Conservation (phyloP, 2,329 filamentous ascomycete genomes). For the Sarocladium brachiariae region DNA sequence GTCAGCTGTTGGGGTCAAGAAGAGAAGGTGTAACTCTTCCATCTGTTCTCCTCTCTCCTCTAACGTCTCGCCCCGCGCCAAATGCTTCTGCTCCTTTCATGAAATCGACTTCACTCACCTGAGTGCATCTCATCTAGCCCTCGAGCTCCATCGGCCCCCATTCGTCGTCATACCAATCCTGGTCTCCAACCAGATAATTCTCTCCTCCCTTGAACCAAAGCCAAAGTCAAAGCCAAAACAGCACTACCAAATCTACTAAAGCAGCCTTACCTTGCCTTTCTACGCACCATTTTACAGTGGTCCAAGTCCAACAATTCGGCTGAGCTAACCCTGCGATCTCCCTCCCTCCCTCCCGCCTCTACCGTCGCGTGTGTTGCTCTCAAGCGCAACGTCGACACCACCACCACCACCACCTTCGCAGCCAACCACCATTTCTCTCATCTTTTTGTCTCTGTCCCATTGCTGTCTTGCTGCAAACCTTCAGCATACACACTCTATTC, state of each 20-base stretch:
- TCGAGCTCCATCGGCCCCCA: too few relatives aligned
- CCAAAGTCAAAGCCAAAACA: not conserved
- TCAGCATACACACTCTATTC: not conserved
- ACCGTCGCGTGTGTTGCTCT: not conserved
- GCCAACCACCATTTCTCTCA: not conserved
- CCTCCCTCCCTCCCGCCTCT: not conserved
- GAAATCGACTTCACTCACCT: too few relatives aligned
- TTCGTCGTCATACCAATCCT: too few relatives aligned
- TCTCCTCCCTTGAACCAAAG: too few relatives aligned
- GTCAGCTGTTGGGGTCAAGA: too few relatives aligned
- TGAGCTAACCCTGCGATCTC: slow-evolving; percentile 1
- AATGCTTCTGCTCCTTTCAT: too few relatives aligned
- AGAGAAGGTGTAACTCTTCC: too few relatives aligned
- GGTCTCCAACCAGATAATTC: too few relatives aligned
- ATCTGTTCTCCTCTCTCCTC: too few relatives aligned
- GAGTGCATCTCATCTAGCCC: too few relatives aligned
- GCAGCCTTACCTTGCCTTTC: not conserved
- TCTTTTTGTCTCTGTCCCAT: not conserved
- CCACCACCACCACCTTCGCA: not conserved
- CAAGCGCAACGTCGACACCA: not conserved
- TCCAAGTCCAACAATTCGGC: not conserved
- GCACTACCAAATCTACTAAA: not conserved
- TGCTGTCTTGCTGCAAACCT: not conserved
- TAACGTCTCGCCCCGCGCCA: too few relatives aligned
- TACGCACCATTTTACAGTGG: not conserved